Conservation (phyloP, 331 rosid genomes). For the Malus hybrid region DNA sequence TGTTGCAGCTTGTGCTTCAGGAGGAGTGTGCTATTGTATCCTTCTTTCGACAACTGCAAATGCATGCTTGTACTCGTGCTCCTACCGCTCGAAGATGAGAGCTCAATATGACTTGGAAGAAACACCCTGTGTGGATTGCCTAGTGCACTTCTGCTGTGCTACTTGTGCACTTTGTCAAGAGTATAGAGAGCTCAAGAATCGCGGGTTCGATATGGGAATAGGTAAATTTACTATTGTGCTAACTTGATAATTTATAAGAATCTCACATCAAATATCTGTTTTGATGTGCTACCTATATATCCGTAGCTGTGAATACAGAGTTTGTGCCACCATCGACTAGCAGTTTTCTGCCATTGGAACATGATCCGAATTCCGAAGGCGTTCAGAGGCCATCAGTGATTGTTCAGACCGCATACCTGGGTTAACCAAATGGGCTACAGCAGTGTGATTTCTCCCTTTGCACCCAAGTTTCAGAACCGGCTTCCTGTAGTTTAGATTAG, state of each 20-base stretch:
- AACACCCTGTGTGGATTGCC: conserved; percentile 61
- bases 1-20: conserved; percentile 34
- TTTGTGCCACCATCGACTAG: no score
- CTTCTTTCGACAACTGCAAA: conserved; percentile 28
- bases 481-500: no score
- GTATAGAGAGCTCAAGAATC: conserved; percentile 52
- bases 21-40: conserved; percentile 35
- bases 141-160: conserved; percentile 68
- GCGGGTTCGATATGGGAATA: conserved; percentile 60
- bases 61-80: conserved; percentile 57
- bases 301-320: background rate
- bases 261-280: background rate
- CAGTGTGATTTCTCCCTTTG: no score
- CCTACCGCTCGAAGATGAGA: conserved; percentile 48
- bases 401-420: background rate
- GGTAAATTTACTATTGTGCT: conserved; percentile 19
- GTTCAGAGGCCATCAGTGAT: background rate
- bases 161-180: conserved; percentile 73
- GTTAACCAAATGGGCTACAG: no score
- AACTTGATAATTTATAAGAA: background rate
- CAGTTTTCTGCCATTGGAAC: no score
- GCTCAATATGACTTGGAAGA: conserved; percentile 59
- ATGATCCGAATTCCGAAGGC: background rate
- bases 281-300: background rate
- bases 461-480: no score